Conservation (phyloP, 768 basidiomycete species). For the Clitopilus passeckerianus region DNA sequence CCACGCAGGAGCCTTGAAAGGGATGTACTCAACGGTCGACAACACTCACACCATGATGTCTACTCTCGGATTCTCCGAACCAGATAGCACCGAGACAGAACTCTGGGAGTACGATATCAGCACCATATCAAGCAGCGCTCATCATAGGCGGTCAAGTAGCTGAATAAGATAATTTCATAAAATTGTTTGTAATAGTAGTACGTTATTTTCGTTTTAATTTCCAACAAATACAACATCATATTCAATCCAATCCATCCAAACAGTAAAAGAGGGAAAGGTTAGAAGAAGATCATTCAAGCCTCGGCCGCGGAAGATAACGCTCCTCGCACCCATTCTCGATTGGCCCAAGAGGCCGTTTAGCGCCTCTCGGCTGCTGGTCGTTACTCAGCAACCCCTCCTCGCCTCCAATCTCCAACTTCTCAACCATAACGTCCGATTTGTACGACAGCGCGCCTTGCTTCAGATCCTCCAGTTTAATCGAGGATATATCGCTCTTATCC, state of each 20-base stretch:
- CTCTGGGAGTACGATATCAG: not conserved
- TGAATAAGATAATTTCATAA: not conserved
- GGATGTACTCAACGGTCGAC: conserved; percentile 22
- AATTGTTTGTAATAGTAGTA: not conserved
- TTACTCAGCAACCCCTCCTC: not conserved
- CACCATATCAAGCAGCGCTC: not conserved
- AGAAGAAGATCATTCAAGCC: not conserved
- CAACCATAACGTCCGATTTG: not conserved
- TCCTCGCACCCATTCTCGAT: not conserved
- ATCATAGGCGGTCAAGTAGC: not conserved
- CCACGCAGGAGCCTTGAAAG: conserved; percentile 31
- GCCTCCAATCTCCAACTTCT: not conserved
- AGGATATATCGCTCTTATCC: not conserved
- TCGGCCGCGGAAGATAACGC: not conserved
- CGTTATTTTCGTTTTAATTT: not conserved
- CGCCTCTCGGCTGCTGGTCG: not conserved
- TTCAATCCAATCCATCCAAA: too few relatives aligned
- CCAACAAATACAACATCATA: too few relatives aligned
- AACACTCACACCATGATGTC: conserved; percentile 9
- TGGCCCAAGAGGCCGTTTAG: not conserved
- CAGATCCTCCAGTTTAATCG: not conserved
- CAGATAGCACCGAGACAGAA: not conserved
- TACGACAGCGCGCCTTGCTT: not conserved
- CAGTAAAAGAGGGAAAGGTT: too few relatives aligned
- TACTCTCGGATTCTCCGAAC: not conserved